These are phyloP conservation scores for Porcisia hertigi DNA, from an alignment of 208 protist genomes.

Conservation along the genomic window DNA sequence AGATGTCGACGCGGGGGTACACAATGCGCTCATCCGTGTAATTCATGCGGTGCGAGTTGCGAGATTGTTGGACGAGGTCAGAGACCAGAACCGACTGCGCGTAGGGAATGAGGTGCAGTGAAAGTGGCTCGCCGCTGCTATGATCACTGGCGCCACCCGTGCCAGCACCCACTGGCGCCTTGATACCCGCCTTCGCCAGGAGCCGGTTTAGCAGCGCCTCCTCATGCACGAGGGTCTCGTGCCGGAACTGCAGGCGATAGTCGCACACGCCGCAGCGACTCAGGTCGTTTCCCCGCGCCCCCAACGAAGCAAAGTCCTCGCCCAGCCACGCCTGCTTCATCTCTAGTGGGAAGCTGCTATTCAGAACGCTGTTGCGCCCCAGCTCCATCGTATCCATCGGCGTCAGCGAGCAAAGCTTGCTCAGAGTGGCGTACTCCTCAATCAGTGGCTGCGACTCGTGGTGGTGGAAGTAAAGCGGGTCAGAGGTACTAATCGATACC, in stretches of 20 bases:
- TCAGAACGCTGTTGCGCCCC: slow-evolving; percentile 90
- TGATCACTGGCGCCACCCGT: slow-evolving; percentile 2
- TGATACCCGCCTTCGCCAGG: slow-evolving; percentile 61
- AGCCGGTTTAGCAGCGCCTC: slow-evolving; percentile 78
- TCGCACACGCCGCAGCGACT: slow-evolving; percentile 65
- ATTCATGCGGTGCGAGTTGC: slow-evolving; percentile 50
- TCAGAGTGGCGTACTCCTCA: slow-evolving; percentile 91
- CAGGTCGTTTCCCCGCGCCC: slow-evolving; percentile 64
- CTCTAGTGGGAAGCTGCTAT: slow-evolving; percentile 80
- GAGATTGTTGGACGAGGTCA: slow-evolving; percentile 54
- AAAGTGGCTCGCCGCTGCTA: slow-evolving; percentile 17
- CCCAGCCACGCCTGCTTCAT: slow-evolving; percentile 80
- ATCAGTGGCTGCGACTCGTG: slow-evolving; percentile 70
- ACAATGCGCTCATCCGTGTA: slow-evolving; percentile 78
- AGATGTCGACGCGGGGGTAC: slow-evolving; percentile 83
- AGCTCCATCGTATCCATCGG: slow-evolving; percentile 86
- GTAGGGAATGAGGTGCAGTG: slow-evolving; percentile 45
- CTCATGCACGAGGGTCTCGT: slow-evolving; percentile 80
- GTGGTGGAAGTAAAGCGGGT: slow-evolving; percentile 94
- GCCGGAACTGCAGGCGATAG: slow-evolving; percentile 85
- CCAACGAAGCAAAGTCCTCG: slow-evolving; percentile 47
- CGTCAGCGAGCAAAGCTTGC: slow-evolving; percentile 78
- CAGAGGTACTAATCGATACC: slow-evolving; percentile 97
- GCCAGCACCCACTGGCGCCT: slow-evolving; percentile 20
- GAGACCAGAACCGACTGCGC: slow-evolving; percentile 46